Evolutionary conservation across 352 stramenopile species (phyloP), one percentile per base, ranked within the genome.

Genomic region (Phytopythium mirpurense): DNA sequence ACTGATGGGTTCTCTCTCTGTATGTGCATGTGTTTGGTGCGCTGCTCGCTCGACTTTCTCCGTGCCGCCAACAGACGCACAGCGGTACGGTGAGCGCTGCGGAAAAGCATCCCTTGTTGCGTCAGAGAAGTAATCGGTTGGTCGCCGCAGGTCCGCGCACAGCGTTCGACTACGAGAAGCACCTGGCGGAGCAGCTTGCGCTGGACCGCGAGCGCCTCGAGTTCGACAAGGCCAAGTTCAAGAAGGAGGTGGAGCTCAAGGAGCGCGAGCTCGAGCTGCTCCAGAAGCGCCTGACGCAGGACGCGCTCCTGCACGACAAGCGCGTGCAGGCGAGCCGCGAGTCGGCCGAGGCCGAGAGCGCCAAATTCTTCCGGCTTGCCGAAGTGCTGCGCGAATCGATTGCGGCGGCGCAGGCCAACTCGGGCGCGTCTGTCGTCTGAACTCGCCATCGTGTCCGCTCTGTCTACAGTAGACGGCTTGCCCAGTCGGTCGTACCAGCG

Each of bases 161-260:
- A 10, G 60, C 73, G n/a, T 86, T 86, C 31, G 78, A 89, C 64
- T 86, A 90, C 59, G 81, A 88, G 54, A 86, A 83, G 56, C 77
- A 90, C 62, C 59, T 87, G 54, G 65, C 68, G 18, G 81, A 90
- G 57, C 77, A 88, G 38, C 72, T 92, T 4, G 68, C 75, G 34
- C 62, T 92, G 29, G 78, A 90, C 38, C 82, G 74, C 37, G 77
- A 92, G 55, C 72, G 74, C 0, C 58, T 92, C 19, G 79, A 84
- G 51, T 90, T 90, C 44, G 77, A 87, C 18, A 88, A 87, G 45
- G 52, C 65, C 45, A 75, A 77, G 37, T 88, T 88, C 54, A 80
- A 87, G 54, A 88, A 87, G 54, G 68, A 90, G 55, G 70, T 86
- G 18, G 82, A 90, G 46, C 67, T 89, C 14, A 74, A 74, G 15